Evolutionary conservation across 257 asterid genomes (phyloP).

Genomic region (Solanum ossicruentum): DNA sequence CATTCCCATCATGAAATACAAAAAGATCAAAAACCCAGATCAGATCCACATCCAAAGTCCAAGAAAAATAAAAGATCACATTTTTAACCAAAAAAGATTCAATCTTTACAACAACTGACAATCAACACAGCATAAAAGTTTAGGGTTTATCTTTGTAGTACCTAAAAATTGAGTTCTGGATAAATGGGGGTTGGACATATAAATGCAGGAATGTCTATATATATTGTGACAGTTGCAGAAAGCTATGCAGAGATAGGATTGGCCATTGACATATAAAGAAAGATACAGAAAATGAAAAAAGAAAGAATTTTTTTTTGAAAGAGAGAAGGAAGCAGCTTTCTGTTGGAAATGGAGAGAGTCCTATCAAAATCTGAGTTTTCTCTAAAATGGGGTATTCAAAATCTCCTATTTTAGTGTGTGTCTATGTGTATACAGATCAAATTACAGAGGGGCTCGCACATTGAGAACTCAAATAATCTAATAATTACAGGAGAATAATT

Average conservation of each 20-base stretch:
- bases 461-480: not conserved
- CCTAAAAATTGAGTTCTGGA: not conserved
- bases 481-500: constrained; percentile 11
- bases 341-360: constrained; percentile 14
- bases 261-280: constrained; percentile 44
- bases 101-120: not conserved
- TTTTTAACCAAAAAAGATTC: not conserved
- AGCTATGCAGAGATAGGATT: constrained; percentile 27
- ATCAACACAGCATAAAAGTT: not conserved
- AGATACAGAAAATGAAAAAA: constrained; percentile 4
- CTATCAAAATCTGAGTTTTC: constrained; percentile 24
- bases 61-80: not conserved
- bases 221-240: constrained; percentile 9
- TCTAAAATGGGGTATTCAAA: not conserved
- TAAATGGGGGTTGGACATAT: not conserved
- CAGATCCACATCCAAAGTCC: constrained; percentile 41
- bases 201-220: not conserved
- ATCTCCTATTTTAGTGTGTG: not conserved
- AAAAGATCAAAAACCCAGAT: constrained; percentile 37
- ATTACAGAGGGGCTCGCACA: not conserved
- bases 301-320: not conserved
- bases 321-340: constrained; percentile 18
- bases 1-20: not conserved
- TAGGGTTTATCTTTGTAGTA: not conserved
- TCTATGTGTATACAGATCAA: not conserved